Percentiles rank a stretch among this genome's conserved stretches.
These are phyloP conservation scores for Aureobasidium zeae DNA, from an alignment of 2,329 filamentous ascomycete species.

Conservation along the genomic window DNA sequence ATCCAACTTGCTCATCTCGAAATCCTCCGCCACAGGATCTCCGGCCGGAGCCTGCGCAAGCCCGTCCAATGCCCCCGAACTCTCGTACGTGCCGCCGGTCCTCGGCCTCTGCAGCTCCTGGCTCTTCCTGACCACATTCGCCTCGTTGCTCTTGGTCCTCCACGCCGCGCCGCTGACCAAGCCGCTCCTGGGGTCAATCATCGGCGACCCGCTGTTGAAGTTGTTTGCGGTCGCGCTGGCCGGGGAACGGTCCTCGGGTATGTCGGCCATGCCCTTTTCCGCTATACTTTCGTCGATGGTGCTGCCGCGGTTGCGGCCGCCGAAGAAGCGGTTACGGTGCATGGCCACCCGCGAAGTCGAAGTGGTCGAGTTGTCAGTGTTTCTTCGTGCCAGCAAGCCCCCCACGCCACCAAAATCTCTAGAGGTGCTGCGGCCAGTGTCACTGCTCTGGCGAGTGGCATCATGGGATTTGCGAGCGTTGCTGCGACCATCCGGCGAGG, in stretches of 20 bases:
- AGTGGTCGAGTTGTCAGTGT: conserved; percentile 21
- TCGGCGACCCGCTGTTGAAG: no score
- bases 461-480: conserved; percentile 19
- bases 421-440: conserved; percentile 23
- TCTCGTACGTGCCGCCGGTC: neutral
- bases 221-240: conserved; percentile 8
- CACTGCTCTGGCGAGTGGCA: no score
- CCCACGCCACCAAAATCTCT: conserved; percentile 22
- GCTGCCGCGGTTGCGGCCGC: conserved; percentile 29
- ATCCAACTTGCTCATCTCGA: conserved; percentile 15
- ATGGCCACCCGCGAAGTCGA: conserved; percentile 35
- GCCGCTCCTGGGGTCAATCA: conserved; percentile 28
- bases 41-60: conserved; percentile 4
- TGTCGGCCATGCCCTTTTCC: conserved; percentile 31
- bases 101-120: conserved; percentile 1
- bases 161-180: conserved; percentile 26
- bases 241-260: conserved; percentile 26
- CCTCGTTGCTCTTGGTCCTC: conserved; percentile 25
- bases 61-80: neutral
- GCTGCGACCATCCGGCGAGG: conserved; percentile 25
- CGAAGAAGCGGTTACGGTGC: conserved; percentile 55
- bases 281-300: conserved; percentile 25
- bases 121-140: conserved; percentile 17
- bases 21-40: conserved; percentile 14
- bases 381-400: conserved; percentile 24